Conservation (phyloP, 2,329 filamentous ascomycete species). For the Parastagonospora nodorum region DNA sequence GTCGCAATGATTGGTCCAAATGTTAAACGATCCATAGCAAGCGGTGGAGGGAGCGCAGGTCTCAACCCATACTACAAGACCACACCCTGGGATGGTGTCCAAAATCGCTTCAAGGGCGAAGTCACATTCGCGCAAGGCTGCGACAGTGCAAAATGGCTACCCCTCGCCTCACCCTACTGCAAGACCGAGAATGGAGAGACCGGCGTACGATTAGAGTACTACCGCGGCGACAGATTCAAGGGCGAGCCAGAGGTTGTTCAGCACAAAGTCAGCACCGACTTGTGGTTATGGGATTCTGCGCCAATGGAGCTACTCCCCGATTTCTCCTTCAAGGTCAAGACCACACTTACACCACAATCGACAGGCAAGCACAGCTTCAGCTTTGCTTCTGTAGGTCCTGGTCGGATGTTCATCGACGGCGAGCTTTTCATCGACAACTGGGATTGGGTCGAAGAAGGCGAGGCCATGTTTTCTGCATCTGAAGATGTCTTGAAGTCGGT, state of each 20-base stretch:
- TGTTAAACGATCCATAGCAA: slow-evolving; percentile 69
- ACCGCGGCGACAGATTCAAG: slow-evolving; percentile 65
- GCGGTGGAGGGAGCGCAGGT: slow-evolving; percentile 70
- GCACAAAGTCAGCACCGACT: slow-evolving; percentile 66
- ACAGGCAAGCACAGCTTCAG: slow-evolving; percentile 69
- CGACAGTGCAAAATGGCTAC: slow-evolving; percentile 69
- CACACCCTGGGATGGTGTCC: slow-evolving; percentile 67
- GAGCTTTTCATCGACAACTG: slow-evolving; percentile 67
- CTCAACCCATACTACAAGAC: slow-evolving; percentile 72
- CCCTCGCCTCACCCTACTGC: slow-evolving; percentile 65
- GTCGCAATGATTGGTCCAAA: slow-evolving; percentile 72
- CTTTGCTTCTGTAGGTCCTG: slow-evolving; percentile 70
- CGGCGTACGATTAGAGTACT: slow-evolving; percentile 69
- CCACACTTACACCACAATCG: slow-evolving; percentile 62
- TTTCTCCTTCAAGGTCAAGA: slow-evolving; percentile 68
- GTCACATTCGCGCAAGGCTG: slow-evolving; percentile 66
- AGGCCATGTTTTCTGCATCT: slow-evolving; percentile 73
- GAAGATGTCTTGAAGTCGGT: slow-evolving; percentile 67
- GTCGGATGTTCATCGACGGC: slow-evolving; percentile 64
- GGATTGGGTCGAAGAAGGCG: slow-evolving; percentile 71
- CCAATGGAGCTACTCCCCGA: slow-evolving; percentile 65
- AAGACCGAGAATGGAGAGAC: slow-evolving; percentile 61
- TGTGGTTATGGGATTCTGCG: slow-evolving; percentile 73
- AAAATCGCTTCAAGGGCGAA: slow-evolving; percentile 58
- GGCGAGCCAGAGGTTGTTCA: slow-evolving; percentile 63